These are phyloP conservation scores for Mycena pura DNA, from an alignment of 768 basidiomycete genomes.

Conservation along the genomic window DNA sequence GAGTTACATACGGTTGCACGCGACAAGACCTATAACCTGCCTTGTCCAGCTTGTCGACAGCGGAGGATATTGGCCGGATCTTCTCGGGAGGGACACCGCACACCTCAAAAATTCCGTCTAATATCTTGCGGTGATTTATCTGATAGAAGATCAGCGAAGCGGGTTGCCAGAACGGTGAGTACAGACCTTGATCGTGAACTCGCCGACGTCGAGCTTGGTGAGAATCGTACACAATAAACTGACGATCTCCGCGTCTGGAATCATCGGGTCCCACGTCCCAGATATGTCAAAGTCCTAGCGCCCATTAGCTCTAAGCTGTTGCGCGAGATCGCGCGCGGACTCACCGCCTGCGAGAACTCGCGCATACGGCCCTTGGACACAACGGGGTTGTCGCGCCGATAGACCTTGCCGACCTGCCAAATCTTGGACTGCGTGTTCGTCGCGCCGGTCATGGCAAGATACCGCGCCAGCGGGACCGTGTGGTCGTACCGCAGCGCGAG, in stretches of 20 bases:
- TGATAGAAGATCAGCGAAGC: constrained; percentile 36
- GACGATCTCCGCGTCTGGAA: constrained; percentile 93
- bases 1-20: background rate
- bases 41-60: constrained; percentile 99
- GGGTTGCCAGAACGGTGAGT: background rate
- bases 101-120: constrained; percentile 96
- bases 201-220: constrained; percentile 85
- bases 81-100: constrained; percentile 93
- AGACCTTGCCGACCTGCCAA: constrained; percentile 99
- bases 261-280: constrained; percentile 94
- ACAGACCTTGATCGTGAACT: constrained; percentile 89
- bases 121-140: constrained; percentile 95
- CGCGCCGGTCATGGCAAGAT: constrained; percentile 95
- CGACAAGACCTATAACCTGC: constrained; percentile 39
- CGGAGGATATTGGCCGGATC: constrained; percentile 91
- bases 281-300: constrained; percentile 93
- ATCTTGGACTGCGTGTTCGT: constrained; percentile 77
- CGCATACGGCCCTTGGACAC: constrained; percentile 99
- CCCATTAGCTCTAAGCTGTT: background rate
- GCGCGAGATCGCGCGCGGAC: constrained; percentile 30
- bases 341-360: constrained; percentile 96
- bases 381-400: constrained; percentile 93
- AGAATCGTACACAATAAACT: constrained; percentile 83
- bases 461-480: constrained; percentile 95
- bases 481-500: constrained; percentile 95